Base-by-base conservation (phyloP, 2,329 filamentous ascomycete genomes). In the Aspergillus felis region DNA sequence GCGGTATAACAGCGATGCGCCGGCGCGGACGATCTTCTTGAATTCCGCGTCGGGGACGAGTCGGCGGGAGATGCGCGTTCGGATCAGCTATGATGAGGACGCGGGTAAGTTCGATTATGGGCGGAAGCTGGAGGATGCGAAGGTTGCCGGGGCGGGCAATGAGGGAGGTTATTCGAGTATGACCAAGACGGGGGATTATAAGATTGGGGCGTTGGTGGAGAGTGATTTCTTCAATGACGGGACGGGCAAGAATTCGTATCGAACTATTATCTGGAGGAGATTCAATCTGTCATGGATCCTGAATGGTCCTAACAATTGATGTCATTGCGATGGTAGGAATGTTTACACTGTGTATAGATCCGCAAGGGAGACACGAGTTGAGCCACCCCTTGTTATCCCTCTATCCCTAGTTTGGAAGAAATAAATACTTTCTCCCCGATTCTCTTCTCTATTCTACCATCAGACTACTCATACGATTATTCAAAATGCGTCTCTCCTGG, bases 211-310 rank as follows among this genome's bases (percentile, higher is more conserved):
- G 24, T 22, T 58, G 22, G 56, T 58, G 29, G 49, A 55, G 49
- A 48, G 35, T 3, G 53, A 58, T 29, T 58, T 55, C 29, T 58
- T 53, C 24, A 58, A 55, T 35, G 56, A 54, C 9, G 48, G 52
- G 7, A 55, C 41, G 9, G 29, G 35, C 22, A 44, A 20, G 17
- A 32, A 47, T 24, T 55, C 53, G 10, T 55, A 55, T 20, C 53
- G 53, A 9, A 28, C 32, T 9, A 58, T 58, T 46, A 12, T 58
- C 6, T 58, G 56, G 56, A 29, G 56, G 25, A 42, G 56, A 3
- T 58, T 58, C 27, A 58, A 58, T 53, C 53, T 58, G 22, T 50
- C 56, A 17, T 58, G 56, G 53, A 53, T 58, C 20, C 42, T 58
- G 22, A 55, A 58, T 52, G 52, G 56, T 10, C 53, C 56, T 5